Percentiles rank a stretch among this genome's conserved stretches.
Conservation (phyloP, 2,329 filamentous ascomycete genomes). For the Daldinia sp. region DNA sequence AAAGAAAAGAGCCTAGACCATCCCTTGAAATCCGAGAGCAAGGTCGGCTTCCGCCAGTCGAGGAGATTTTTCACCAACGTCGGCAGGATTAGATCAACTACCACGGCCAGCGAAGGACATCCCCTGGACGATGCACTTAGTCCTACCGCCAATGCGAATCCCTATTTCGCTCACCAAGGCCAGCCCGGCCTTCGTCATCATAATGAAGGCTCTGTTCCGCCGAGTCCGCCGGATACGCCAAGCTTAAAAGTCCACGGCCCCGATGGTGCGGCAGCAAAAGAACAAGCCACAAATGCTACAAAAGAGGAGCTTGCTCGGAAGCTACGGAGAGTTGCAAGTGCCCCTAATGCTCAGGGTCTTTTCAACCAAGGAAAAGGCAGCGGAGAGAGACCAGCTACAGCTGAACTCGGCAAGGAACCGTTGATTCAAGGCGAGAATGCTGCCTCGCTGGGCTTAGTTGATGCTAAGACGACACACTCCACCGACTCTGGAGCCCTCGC, state of each 20-base stretch:
- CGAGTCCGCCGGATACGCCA: conserved; percentile 91
- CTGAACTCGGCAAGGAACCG: conserved; percentile 87
- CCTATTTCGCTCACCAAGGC: conserved; percentile 97
- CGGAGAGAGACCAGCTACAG: conserved; percentile 81
- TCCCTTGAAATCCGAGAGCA: conserved; percentile 67
- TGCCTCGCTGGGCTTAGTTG: conserved; percentile 60
- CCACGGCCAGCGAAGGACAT: conserved; percentile 93
- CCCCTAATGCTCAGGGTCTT: conserved; percentile 94
- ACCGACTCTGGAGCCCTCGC: conserved; percentile 56
- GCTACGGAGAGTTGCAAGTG: conserved; percentile 91
- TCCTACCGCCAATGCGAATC: conserved; percentile 93
- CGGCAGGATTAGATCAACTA: conserved; percentile 87
- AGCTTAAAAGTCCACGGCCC: conserved; percentile 78
- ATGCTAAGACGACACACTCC: conserved; percentile 58
- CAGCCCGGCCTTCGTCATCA: conserved; percentile 93
- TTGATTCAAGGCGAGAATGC: conserved; percentile 69
- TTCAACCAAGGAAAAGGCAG: conserved; percentile 71
- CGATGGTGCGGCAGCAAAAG: conserved; percentile 65
- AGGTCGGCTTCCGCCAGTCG: conserved; percentile 82
- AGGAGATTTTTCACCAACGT: conserved; percentile 89
- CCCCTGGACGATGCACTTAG: conserved; percentile 88
- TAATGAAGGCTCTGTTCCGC: conserved; percentile 92
- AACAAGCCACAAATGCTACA: conserved; percentile 79
- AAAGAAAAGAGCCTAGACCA: conserved; percentile 53
- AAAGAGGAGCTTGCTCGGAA: conserved; percentile 96